Evolutionary conservation across 345 rosid genomes (phyloP).

Genomic region (Pseudoturritis turrita): DNA sequence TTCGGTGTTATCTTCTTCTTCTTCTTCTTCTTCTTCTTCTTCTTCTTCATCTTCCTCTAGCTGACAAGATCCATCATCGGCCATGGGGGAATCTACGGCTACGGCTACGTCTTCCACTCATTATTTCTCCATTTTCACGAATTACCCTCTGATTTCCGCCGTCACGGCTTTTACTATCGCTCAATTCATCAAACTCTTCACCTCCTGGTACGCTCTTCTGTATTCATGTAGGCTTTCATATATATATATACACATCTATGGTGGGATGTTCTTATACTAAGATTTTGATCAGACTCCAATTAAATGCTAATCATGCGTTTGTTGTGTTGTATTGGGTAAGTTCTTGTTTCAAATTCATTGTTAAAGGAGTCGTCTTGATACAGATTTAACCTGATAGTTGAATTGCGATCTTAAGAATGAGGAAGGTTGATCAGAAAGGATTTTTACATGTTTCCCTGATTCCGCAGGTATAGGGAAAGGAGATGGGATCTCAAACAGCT

Average conservation of each 20-base stretch:
- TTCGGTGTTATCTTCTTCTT: neutral
- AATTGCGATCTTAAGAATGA: neutral
- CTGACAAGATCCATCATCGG: slow-evolving; percentile 12
- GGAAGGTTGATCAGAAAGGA: neutral
- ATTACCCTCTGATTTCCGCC: slow-evolving; percentile 72
- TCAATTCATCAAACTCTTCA: slow-evolving; percentile 68
- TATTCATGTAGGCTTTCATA: neutral
- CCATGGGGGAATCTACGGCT: slow-evolving; percentile 34
- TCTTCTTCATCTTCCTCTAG: neutral
- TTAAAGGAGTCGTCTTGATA: neutral
- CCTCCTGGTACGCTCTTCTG: slow-evolving; percentile 53
- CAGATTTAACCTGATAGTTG: neutral
- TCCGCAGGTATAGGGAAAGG: slow-evolving; percentile 67
- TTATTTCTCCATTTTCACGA: slow-evolving; percentile 40
- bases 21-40: neutral
- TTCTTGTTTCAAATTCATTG: neutral
- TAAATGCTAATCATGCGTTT: neutral
- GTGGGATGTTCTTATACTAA: neutral
- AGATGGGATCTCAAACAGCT: slow-evolving; percentile 75
- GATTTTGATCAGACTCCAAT: neutral
- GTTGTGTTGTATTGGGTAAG: neutral
- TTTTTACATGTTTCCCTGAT: neutral
- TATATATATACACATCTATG: neutral
- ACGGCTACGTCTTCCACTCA: slow-evolving; percentile 32
- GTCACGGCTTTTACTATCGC: slow-evolving; percentile 53